A percentile compares a stretch with the other conserved stretches of the same genome.
phyloP scores from a whole-genome alignment of 352 stramenopile genomes.

The Phytophthora macrochlamydospora region DNA sequence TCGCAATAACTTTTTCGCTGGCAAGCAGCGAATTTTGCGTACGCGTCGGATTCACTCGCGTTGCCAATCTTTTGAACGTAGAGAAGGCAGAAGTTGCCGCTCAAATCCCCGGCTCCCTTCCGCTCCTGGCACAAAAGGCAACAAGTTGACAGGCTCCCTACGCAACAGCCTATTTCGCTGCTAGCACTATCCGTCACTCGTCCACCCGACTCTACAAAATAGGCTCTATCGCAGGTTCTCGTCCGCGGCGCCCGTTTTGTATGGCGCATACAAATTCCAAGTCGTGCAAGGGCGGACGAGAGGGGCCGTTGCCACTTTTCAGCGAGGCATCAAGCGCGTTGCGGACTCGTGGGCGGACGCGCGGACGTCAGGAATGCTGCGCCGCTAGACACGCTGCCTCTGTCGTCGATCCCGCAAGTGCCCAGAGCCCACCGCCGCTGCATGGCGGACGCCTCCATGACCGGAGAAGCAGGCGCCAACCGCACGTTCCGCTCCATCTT shows the following conservation, averaged over 20 bases:
- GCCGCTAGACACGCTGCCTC: conserved; percentile 42
- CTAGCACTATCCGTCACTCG: conserved; percentile 3
- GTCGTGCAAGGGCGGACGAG: conserved; percentile 2
- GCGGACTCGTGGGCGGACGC: conserved; percentile 26
- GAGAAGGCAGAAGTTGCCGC: conserved; percentile 4
- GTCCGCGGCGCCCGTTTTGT: neutral
- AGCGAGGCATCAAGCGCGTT: conserved; percentile 16
- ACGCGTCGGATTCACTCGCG: too few relatives aligned
- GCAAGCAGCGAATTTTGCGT: neutral
- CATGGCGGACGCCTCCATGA: conserved; percentile 48
- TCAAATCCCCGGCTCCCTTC: neutral
- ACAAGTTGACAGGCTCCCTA: conserved; percentile 4
- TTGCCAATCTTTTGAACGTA: conserved; percentile 13
- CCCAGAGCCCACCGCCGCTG: conserved; percentile 6
- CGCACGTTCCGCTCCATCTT: conserved; percentile 83
- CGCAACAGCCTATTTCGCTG: conserved; percentile 27
- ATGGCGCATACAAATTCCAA: neutral
- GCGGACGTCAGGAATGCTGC: conserved; percentile 41
- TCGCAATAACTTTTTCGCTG: too few relatives aligned
- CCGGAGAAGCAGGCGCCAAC: conserved; percentile 53
- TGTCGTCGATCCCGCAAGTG: conserved; percentile 28
- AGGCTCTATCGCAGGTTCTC: neutral
- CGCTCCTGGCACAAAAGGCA: neutral
- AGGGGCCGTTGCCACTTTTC: conserved; percentile 41
- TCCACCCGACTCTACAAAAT: too few relatives aligned